Evolutionary conservation across 2,329 filamentous ascomycete species (phyloP).

Genomic region (Fusarium veterinarium): DNA sequence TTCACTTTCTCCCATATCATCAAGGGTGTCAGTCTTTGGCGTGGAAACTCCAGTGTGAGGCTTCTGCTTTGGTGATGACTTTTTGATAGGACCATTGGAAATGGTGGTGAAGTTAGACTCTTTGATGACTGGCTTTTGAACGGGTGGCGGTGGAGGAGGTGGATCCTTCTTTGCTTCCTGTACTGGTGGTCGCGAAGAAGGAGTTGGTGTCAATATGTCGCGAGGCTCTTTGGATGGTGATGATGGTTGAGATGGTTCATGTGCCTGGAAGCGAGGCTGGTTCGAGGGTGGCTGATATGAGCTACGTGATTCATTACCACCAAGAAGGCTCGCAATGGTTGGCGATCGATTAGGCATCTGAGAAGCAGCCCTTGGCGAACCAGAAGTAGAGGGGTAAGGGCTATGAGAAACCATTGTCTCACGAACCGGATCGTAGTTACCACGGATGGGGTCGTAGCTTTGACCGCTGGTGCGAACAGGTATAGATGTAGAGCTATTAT

Average conservation of each 20-base stretch:
- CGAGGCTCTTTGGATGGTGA: slow-evolving; percentile 56
- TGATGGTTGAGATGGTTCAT: slow-evolving; percentile 55
- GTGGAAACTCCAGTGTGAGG: slow-evolving; percentile 55
- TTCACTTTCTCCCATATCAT: slow-evolving; percentile 58
- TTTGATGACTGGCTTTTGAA: slow-evolving; percentile 50
- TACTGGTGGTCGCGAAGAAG: slow-evolving; percentile 46
- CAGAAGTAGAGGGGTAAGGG: slow-evolving; percentile 57
- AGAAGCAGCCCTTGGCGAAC: slow-evolving; percentile 61
- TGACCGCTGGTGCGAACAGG: slow-evolving; percentile 76
- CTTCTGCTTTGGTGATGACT: slow-evolving; percentile 61
- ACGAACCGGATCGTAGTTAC: slow-evolving; percentile 73
- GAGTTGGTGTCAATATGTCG: slow-evolving; percentile 49
- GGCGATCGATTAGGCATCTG: slow-evolving; percentile 69
- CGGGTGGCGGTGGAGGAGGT: slow-evolving; percentile 49
- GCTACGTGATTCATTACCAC: slow-evolving; percentile 42
- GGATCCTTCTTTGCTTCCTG: slow-evolving; percentile 55
- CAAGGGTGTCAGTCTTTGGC: slow-evolving; percentile 62
- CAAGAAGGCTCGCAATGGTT: slow-evolving; percentile 90
- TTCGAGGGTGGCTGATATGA: slow-evolving; percentile 43
- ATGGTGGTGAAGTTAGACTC: slow-evolving; percentile 57
- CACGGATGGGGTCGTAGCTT: slow-evolving; percentile 90
- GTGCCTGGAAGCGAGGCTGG: slow-evolving; percentile 48
- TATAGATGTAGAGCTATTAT: slow-evolving; percentile 57
- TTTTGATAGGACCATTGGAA: slow-evolving; percentile 57
- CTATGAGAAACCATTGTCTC: slow-evolving; percentile 69